Base-by-base conservation (phyloP, 2,329 filamentous ascomycete species). In the Phialemonium atrogriseum region DNA sequence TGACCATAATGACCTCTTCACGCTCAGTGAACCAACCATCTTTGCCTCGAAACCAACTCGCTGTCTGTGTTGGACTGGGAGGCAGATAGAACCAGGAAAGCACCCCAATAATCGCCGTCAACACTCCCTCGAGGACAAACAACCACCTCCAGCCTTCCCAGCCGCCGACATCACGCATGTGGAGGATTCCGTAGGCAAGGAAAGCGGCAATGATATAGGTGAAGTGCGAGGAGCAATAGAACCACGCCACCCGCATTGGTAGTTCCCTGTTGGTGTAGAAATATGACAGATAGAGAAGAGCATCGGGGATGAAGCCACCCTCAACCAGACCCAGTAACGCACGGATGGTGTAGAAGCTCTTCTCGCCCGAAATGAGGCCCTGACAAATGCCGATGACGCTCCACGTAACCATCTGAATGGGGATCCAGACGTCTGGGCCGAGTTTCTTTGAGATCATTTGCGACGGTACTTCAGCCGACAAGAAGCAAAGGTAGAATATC, bases 1-100 rank as follows among this genome's bases (percentile, higher is more conserved):
- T 77, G n/a, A 76, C 71, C 4, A 77, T 59, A 30, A 77, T 77
- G 18, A 56, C 50, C 27, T 70, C 62, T 42, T 76, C 71, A n/a
- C 66, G 66, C 26, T 74, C 69, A 2, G 51, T 66, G 46, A 77
- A 77, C 72, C 72, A 77, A 3, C 66, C 60, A 12, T 38, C 22
- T 7, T 62, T 64, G 0, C 55, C 58, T 1, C 62, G 56, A 38
- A 64, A 66, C 60, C 60, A 66, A 10, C 56, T 59, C 36, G 62
- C 63, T 1, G 65, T 70, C 40, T 68, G 61, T 0, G 59, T 56
- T 2, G 58, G 56, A 0, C 58, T 60, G 7, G 58, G 55, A 2
- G 69, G 68, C 60, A 75, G 68, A 33, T 66, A 59, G 38, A 71
- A 66, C 45, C 61, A 71, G 0, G 66, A 64, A 9, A 58, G 47